Base-by-base conservation (phyloP, 192 early-diverging fungal genomes). In the Glomus cerebriforme region DNA sequence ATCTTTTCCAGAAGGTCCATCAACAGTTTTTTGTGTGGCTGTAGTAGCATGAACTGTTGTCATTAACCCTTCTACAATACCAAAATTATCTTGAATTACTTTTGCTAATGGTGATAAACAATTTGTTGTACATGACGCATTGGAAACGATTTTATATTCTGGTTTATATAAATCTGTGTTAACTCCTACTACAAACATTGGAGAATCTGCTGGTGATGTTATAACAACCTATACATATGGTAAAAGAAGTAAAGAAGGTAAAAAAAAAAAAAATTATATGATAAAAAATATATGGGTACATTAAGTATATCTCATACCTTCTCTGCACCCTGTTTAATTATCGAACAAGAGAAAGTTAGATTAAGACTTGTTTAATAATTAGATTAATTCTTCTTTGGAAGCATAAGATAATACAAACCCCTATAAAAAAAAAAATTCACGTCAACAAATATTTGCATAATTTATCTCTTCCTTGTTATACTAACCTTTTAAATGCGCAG, bases 121-220 rank as follows among this genome's bases (percentile, higher is more conserved):
- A 92, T 98, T 99, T 93, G 96, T 98, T 81, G 97, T 99, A 94
- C 97, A 99, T 27, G 97, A 98, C 73, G 96, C 97, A 86, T 99
- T 99, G 79, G 96, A 97, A 82, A 99, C 88, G 75, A 99, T 92
- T 59, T 92, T 88, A 86, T 94, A 92, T 75, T 84, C 86, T 59
- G 92, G 85, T 83, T 97, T 92, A 91, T 99, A 99, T 81, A 91
- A 89, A 79, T 96, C 94, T 80, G 94, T 86, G 92, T 99, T 99
- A 88, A 98, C 98, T 86, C 96, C 95, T 80, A 88, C 90, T 58
- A 99, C 98, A 85, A 96, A 99, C 96, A 97, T 99, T 66, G 98
- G 98, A 22, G 96, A 96, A 84, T 99, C 96, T 76, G 87, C 62
- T 63, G 97, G 98, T 35, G 98, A 97, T 75, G 96, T 95, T 88